Conservation (phyloP, 306 rosid species). For the Sesbania bispinosa region DNA sequence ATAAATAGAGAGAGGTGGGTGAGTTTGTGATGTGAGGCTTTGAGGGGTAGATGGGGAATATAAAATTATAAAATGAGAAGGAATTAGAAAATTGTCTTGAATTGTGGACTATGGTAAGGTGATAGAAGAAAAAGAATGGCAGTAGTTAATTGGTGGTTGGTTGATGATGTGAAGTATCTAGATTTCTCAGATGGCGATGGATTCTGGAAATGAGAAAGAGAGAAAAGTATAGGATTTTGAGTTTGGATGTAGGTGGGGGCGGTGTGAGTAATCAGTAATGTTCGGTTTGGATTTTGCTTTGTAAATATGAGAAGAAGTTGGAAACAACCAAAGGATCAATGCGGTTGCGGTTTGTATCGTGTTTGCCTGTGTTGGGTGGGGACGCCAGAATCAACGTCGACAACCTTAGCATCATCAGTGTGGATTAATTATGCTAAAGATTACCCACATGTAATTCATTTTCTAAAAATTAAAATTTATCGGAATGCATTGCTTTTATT, state of each 20-base stretch:
- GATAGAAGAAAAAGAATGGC: constrained; percentile 18
- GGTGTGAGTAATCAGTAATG: neutral
- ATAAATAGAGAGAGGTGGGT: neutral
- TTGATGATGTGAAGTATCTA: constrained; percentile 23
- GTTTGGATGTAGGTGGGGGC: neutral
- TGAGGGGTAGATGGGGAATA: neutral
- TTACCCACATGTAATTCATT: too few relatives aligned
- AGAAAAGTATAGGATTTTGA: neutral
- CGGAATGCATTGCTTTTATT: too few relatives aligned
- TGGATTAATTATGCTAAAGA: too few relatives aligned
- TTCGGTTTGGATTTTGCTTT: constrained; percentile 18
- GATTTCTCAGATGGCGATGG: neutral
- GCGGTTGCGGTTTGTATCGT: constrained; percentile 16
- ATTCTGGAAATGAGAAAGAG: neutral
- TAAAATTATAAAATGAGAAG: neutral
- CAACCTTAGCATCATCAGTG: too few relatives aligned
- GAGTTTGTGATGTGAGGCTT: neutral
- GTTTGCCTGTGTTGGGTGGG: too few relatives aligned
- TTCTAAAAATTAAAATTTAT: too few relatives aligned
- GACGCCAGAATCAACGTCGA: too few relatives aligned
- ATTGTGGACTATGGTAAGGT: neutral
- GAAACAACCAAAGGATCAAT: neutral
- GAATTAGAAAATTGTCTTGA: neutral
- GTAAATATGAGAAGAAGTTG: neutral
- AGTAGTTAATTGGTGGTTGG: constrained; percentile 27